Percentiles rank a stretch among this genome's conserved stretches.
These are phyloP conservation scores for Pichia californica DNA, from an alignment of 805 yeast species.

Conservation along the genomic window DNA sequence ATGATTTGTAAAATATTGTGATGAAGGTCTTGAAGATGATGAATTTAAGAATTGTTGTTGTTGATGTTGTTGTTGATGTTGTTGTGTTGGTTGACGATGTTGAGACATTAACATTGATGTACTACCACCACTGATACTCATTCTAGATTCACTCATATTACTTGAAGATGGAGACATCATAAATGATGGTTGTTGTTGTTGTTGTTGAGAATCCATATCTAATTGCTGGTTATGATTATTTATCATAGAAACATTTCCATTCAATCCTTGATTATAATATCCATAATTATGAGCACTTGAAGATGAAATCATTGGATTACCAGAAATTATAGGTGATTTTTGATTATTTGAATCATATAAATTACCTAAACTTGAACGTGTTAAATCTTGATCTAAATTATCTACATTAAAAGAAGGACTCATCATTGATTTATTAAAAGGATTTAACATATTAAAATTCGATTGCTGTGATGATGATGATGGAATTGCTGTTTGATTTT, in stretches of 20 bases:
- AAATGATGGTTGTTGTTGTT: constrained; percentile 1
- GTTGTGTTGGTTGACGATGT: constrained; percentile 1
- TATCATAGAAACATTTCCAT: neutral
- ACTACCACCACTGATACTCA: constrained; percentile 4
- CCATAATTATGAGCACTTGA: constrained; percentile 1
- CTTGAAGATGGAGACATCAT: neutral
- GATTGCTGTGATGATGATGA: neutral
- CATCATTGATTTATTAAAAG: constrained; percentile 3
- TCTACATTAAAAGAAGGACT: constrained; percentile 2
- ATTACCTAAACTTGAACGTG: constrained; percentile 1
- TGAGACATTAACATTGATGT: neutral
- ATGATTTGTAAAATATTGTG: constrained; percentile 1
- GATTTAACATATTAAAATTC: constrained; percentile 1
- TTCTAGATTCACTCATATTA: constrained; percentile 4
- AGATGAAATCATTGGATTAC: neutral
- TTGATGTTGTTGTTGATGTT: constrained; percentile 2
- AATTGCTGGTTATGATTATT: neutral
- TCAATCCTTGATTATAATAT: constrained; percentile 4
- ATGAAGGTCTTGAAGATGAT: constrained; percentile 2
- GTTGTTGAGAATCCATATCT: neutral
- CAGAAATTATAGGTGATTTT: neutral
- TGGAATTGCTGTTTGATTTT: neutral
- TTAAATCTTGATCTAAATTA: neutral
- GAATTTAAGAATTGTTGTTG: neutral
- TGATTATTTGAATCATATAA: constrained; percentile 2